Evolutionary conservation across 2,329 filamentous ascomycete species (phyloP).

Genomic region (Diplocarpon mali): DNA sequence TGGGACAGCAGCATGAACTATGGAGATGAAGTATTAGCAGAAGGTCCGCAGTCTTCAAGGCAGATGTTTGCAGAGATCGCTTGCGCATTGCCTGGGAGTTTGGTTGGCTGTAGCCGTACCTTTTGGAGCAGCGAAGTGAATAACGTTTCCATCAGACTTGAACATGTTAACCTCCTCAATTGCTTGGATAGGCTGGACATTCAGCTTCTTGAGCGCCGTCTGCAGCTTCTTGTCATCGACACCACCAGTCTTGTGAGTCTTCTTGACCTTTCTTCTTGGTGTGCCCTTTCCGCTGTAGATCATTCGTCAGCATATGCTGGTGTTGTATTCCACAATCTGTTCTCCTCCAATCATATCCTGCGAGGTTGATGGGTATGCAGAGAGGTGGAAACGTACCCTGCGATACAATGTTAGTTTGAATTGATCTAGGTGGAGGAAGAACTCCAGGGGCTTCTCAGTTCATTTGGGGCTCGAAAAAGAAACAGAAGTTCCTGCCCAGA

Average conservation of each 20-base stretch:
- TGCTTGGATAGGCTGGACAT: conserved; percentile 97
- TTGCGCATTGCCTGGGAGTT: too few relatives aligned
- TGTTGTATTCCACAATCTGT: not conserved
- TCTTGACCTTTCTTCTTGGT: conserved; percentile 96
- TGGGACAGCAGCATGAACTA: conserved; percentile 93
- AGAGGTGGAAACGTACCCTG: conserved; percentile 4
- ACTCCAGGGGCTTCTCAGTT: conserved; percentile 2
- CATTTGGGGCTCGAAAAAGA: not conserved
- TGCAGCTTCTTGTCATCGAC: conserved; percentile 99
- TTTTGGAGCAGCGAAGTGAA: conserved; percentile 97
- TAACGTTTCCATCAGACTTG: conserved; percentile 99
- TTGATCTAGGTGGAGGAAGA: not conserved
- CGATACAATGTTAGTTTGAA: not conserved
- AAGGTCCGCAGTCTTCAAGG: not conserved
- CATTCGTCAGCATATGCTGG: conserved; percentile 19
- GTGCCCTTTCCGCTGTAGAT: conserved; percentile 78
- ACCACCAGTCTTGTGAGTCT: conserved; percentile 82
- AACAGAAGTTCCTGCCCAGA: not conserved
- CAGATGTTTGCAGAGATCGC: not conserved
- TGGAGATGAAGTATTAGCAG: conserved; percentile 1
- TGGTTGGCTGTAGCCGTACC: conserved; percentile 39
- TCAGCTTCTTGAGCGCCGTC: conserved; percentile 95
- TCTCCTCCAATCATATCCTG: not conserved
- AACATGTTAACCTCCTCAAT: conserved; percentile 99
- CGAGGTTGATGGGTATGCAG: not conserved